Base-by-base conservation (phyloP, 2,329 filamentous ascomycete genomes). In the Trichophyton mentagrophytes region DNA sequence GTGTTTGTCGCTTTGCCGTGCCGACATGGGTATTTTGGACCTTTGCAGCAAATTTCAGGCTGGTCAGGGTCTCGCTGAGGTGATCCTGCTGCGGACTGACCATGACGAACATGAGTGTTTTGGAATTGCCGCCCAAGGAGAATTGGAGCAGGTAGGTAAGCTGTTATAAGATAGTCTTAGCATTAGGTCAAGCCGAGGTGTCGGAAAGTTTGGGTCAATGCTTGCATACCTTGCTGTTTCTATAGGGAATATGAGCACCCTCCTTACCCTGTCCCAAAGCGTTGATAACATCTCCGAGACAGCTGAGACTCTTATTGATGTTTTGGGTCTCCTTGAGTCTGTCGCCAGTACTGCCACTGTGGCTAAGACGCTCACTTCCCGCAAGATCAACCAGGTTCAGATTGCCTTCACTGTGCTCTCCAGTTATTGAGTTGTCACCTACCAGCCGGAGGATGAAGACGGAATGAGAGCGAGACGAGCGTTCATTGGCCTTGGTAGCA, bases 51-150 rank as follows among this genome's bases (percentile, higher is more conserved):
- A 99, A 99, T 69, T 93, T 87, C 73, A 99, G 79, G 79, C 90
- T 96, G 51, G 91, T 96, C 71, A 96, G 79, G 2, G 91, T 96
- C 79, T 99, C 93, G 69, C 87, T 88, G 65, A 96, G 78, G 76
- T 97, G 93, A 4, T 85, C 88, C 76, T 95, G 89, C 62, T 97
- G 78, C 38, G 93, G 93, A 67, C 88, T 93, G 61, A 96, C 88
- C 91, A 97, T 97, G 72, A 97, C 90, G 73, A 99, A 96, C 93
- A 99, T 99, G 68, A 99, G 85, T 0, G 93, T 99, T 77, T 96
- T 95, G 67, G 88, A 93, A 73, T 96, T 96, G 15, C 93, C 93
- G 3, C 93, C 92, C 6, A 99, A 79, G 2, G 90, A 96, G 70
- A 93, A 95, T 82, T 97, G 90, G 42, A 99, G 81, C 55, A 99